phyloP scores from a whole-genome alignment of 2,329 filamentous ascomycete species.

The Sclerotiophoma versabilis region DNA sequence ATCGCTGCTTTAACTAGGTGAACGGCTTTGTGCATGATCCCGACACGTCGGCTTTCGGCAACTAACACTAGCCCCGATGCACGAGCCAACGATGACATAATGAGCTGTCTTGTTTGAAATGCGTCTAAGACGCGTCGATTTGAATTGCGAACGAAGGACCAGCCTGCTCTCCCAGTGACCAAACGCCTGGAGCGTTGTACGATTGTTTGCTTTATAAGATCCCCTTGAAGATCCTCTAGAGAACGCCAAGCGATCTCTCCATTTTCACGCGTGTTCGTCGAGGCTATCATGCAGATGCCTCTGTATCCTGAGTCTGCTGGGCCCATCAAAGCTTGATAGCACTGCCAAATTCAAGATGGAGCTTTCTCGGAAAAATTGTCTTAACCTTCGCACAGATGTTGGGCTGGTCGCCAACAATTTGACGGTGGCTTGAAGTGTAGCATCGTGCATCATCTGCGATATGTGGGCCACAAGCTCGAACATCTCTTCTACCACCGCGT shows the following conservation, averaged over 20 bases:
- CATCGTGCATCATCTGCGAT: neutral
- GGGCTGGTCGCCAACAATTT: neutral
- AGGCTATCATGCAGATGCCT: no score
- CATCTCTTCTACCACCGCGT: neutral
- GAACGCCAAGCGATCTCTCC: no score
- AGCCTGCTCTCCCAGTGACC: no score
- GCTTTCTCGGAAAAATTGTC: neutral
- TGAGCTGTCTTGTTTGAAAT: neutral
- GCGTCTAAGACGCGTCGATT: slow-evolving; percentile 1
- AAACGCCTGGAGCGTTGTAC: no score
- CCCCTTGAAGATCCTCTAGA: no score
- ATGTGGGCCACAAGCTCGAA: neutral
- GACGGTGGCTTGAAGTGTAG: neutral
- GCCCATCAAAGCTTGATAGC: neutral
- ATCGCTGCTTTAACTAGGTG: neutral
- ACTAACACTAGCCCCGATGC: neutral
- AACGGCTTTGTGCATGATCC: neutral
- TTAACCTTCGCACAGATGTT: neutral
- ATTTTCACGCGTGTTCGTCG: no score
- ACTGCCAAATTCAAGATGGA: neutral
- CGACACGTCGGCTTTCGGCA: slow-evolving; percentile 22
- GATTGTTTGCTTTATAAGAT: no score
- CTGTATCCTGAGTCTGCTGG: no score
- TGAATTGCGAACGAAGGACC: no score
- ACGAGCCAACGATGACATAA: slow-evolving; percentile 5